Conservation (phyloP, 2,329 filamentous ascomycete species). For the Grosmannia huntii region DNA sequence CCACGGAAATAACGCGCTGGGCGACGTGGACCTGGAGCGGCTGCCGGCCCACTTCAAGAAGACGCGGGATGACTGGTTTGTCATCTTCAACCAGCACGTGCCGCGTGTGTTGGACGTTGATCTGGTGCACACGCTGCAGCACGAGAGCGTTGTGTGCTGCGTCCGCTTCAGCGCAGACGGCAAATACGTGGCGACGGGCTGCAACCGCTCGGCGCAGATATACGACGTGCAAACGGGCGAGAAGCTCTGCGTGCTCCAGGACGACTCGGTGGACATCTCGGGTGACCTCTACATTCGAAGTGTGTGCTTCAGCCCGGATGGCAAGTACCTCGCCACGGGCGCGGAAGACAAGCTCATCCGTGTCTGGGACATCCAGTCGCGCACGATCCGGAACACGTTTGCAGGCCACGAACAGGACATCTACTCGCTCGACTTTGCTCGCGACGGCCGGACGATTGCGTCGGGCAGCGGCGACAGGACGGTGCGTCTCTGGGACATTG, state of each 20-base stretch:
- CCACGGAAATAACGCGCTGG: slow-evolving; percentile 51
- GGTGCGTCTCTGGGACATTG: slow-evolving; percentile 92
- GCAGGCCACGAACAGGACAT: slow-evolving; percentile 98
- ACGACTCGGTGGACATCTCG: slow-evolving; percentile 73
- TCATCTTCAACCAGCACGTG: slow-evolving; percentile 87
- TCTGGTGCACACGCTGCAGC: slow-evolving; percentile 79
- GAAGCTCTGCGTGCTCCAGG: slow-evolving; percentile 81
- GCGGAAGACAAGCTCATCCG: slow-evolving; percentile 96
- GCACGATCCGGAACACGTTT: slow-evolving; percentile 84
- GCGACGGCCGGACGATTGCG: slow-evolving; percentile 86
- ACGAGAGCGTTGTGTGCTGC: slow-evolving; percentile 96
- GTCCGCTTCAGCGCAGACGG: slow-evolving; percentile 94
- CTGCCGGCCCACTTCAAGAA: slow-evolving; percentile 81
- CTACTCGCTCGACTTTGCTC: slow-evolving; percentile 89
- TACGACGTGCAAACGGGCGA: slow-evolving; percentile 83
- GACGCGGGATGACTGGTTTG: slow-evolving; percentile 85
- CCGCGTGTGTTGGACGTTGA: slow-evolving; percentile 86
- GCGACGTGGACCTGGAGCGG: slow-evolving; percentile 76
- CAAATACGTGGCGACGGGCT: slow-evolving; percentile 90
- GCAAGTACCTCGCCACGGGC: slow-evolving; percentile 84
- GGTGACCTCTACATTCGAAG: slow-evolving; percentile 95
- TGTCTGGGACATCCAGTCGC: slow-evolving; percentile 83
- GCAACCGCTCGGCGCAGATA: slow-evolving; percentile 98
- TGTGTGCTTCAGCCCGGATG: slow-evolving; percentile 97
- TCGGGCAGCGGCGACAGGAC: slow-evolving; percentile 92